phyloP scores from a whole-genome alignment of 306 rosid species.

The Pachyrhizus erosus region DNA sequence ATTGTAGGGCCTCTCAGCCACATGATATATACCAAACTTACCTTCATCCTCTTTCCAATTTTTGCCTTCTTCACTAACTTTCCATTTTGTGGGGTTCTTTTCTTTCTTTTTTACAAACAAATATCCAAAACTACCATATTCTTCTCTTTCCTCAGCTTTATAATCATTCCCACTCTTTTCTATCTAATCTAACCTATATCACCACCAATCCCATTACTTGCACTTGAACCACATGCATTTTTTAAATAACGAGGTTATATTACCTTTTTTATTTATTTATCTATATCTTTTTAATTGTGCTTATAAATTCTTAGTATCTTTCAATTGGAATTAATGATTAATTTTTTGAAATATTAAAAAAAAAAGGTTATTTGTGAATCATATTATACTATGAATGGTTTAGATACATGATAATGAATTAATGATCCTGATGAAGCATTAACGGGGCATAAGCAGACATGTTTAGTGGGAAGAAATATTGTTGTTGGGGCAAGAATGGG shows the following conservation, averaged over 20 bases:
- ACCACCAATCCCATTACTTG: background rate
- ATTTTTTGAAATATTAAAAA: too few relatives aligned
- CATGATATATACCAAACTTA: slow-evolving; percentile 45
- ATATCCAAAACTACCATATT: slow-evolving; percentile 15
- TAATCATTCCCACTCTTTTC: background rate
- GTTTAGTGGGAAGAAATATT: slow-evolving; percentile 3
- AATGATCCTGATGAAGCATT: background rate
- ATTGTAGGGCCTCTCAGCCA: slow-evolving; percentile 64
- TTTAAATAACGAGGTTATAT: background rate
- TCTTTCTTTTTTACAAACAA: background rate
- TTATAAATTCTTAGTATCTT: too few relatives aligned
- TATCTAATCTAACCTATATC: background rate
- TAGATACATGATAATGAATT: background rate
- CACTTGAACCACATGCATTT: background rate
- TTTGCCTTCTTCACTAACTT: slow-evolving; percentile 32
- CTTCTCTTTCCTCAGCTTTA: background rate
- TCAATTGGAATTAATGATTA: too few relatives aligned
- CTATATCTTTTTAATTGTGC: too few relatives aligned
- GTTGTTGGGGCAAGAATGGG: background rate
- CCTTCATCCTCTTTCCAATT: background rate
- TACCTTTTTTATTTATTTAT: background rate
- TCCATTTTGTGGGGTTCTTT: slow-evolving; percentile 35
- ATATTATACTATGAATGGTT: too few relatives aligned
- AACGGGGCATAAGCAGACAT: background rate
- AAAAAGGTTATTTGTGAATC: too few relatives aligned